Conservation (phyloP, 2,329 filamentous ascomycete species). For the Gaeumannomyces tritici region DNA sequence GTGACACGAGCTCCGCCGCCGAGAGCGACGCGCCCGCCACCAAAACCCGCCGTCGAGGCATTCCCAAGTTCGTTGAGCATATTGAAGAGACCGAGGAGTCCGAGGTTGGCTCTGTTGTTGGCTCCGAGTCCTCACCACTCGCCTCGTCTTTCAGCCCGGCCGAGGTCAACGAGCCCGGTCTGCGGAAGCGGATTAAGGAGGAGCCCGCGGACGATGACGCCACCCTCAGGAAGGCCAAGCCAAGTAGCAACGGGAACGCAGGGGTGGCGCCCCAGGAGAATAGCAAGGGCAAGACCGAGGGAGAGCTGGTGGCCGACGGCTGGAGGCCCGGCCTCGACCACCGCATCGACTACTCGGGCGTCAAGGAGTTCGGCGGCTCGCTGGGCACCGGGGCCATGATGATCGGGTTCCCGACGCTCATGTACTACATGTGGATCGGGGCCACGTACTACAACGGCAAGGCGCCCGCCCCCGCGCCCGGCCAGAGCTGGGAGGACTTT, state of each 20-base stretch:
- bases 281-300: slow-evolving; percentile 13
- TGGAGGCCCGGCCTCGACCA: slow-evolving; percentile 51
- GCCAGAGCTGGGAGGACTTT: slow-evolving; percentile 64
- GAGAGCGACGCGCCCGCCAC: slow-evolving; percentile 19
- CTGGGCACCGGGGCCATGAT: slow-evolving; percentile 76
- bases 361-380: slow-evolving; percentile 81
- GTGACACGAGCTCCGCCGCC: slow-evolving; percentile 37
- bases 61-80: slow-evolving; percentile 40
- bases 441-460: slow-evolving; percentile 86
- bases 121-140: slow-evolving; percentile 11
- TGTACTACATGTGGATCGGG: slow-evolving; percentile 99
- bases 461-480: slow-evolving; percentile 57
- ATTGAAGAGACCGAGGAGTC: slow-evolving; percentile 39
- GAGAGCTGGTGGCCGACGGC: slow-evolving; percentile 35
- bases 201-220: too few relatives aligned
- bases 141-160: slow-evolving; percentile 14
- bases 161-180: slow-evolving; percentile 16
- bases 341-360: slow-evolving; percentile 52
- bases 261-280: background rate
- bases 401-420: slow-evolving; percentile 83
- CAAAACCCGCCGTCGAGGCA: slow-evolving; percentile 29
- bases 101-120: slow-evolving; percentile 21
- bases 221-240: background rate
- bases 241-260: slow-evolving; percentile 17
- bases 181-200: slow-evolving; percentile 4